Evolutionary conservation across 2,329 filamentous ascomycete genomes (phyloP), one percentile per base, ranked within the genome.

Genomic region (Colletotrichum caudatum): DNA sequence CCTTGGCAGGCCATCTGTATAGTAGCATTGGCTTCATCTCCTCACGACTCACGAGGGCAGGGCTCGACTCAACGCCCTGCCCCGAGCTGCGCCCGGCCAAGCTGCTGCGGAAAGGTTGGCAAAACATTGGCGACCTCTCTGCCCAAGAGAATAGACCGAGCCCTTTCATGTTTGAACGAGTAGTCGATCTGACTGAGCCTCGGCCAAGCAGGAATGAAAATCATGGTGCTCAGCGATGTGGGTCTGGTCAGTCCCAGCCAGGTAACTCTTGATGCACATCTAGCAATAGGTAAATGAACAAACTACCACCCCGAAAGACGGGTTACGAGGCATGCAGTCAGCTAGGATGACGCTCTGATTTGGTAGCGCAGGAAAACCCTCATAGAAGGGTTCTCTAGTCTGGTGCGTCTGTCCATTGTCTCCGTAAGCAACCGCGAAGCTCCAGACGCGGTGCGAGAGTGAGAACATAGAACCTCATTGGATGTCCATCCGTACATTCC

Each of bases 21-120:
- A 29, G 29, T 29, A 33, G 50, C 23, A 53, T 41, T 44, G 50
- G 50, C 46, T 53, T 62, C 44, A 29, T 14, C 35, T 41, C 46
- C 3, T 29, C 29, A 29, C 29, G 29, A 29, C 29, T 29, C 29
- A 39, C 18, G 59, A 37, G 1, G 29, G 59, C 41, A 35, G 50
- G 59, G 59, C 60, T 3, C 39, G 39, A 29, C 60, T 3, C 39
- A 33, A n/a, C 18, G 23, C 16, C 6, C 46, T 64, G 54, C 29
- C 39, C 23, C 3, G 20, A 29, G 53, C 66, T 69, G 69, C 66
- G 69, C 66, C 69, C 54, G 59, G 66, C 66, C 69, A 64, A 72
- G 66, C 53, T 59, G 69, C 65, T 69, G 66, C 69, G 60, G 64
- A 69, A 14, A n/a, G 26, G 37, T 69, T 69, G 66, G 65, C 66